These are phyloP conservation scores for Pseudonitzschia delicatissima DNA, from an alignment of 108 stramenopile species.

Conservation along the genomic window DNA sequence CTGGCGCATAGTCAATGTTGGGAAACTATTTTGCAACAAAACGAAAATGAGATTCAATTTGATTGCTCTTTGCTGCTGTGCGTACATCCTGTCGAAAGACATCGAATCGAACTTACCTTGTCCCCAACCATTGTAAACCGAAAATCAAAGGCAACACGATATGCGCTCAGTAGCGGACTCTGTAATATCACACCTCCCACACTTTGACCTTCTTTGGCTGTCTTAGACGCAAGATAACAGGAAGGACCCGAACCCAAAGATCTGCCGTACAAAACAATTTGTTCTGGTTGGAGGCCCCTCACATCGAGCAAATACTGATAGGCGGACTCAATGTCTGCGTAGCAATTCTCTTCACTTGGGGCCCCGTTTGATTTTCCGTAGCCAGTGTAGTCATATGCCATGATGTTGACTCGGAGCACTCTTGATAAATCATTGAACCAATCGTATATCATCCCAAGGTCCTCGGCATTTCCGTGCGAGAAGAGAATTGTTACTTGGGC, in stretches of 20 bases:
- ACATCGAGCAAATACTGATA: conserved; percentile 81
- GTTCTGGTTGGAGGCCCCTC: conserved; percentile 74
- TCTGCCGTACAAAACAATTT: conserved; percentile 89
- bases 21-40: conserved; percentile 61
- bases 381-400: conserved; percentile 94
- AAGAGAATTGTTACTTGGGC: conserved; percentile 87
- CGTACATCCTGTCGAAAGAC: neutral
- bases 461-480: conserved; percentile 93
- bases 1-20: conserved; percentile 86
- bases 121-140: conserved; percentile 93
- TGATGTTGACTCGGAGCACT: conserved; percentile 91
- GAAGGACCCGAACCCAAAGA: conserved; percentile 91
- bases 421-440: conserved; percentile 90
- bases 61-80: neutral
- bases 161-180: conserved; percentile 90
- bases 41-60: conserved; percentile 53
- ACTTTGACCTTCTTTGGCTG: conserved; percentile 71
- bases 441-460: conserved; percentile 90
- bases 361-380: conserved; percentile 86
- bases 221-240: conserved; percentile 88
- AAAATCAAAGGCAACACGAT: conserved; percentile 92
- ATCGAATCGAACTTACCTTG: conserved; percentile 56
- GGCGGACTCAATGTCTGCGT: conserved; percentile 94
- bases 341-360: conserved; percentile 72
- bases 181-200: conserved; percentile 94